phyloP scores from a whole-genome alignment of 164 flowering plant genomes.

The Aristolochia californica region DNA sequence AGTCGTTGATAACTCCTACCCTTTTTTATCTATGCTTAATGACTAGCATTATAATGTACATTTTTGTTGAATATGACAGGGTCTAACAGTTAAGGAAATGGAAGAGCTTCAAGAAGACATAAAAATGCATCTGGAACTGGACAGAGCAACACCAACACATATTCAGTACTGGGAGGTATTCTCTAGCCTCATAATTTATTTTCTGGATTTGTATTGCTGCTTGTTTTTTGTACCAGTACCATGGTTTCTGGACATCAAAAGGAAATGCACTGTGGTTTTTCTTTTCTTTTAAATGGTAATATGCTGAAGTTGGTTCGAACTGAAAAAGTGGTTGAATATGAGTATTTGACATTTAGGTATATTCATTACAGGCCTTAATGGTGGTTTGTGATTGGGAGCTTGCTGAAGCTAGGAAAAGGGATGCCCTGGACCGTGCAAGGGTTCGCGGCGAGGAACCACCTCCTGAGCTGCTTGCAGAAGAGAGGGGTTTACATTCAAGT shows the following conservation, averaged over 20 bases:
- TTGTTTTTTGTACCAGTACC: no score
- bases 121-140: conserved; percentile 86
- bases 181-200: conserved; percentile 1
- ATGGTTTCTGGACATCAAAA: no score
- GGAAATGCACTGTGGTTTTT: no score
- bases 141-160: conserved; percentile 71
- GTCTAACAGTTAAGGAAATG: conserved; percentile 87
- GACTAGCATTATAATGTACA: not conserved
- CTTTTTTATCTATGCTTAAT: not conserved
- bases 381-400: conserved; percentile 98
- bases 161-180: conserved; percentile 85
- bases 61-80: conserved; percentile 30
- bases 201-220: not conserved
- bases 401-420: conserved; percentile 79
- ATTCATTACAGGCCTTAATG: conserved; percentile 67
- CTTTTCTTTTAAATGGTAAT: no score
- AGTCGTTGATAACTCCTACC: no score
- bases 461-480: conserved; percentile 87
- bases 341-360: no score
- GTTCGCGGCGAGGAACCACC: conserved; percentile 97
- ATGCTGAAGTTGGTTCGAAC: no score
- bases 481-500: conserved; percentile 89
- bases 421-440: conserved; percentile 89
- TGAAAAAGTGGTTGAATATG: no score
- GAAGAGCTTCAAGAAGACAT: conserved; percentile 94